A percentile compares a stretch with the other conserved stretches of the same genome.
Conservation (phyloP, 371 early-diverging fungal genomes). For the Choanephora cucurbitarum region DNA sequence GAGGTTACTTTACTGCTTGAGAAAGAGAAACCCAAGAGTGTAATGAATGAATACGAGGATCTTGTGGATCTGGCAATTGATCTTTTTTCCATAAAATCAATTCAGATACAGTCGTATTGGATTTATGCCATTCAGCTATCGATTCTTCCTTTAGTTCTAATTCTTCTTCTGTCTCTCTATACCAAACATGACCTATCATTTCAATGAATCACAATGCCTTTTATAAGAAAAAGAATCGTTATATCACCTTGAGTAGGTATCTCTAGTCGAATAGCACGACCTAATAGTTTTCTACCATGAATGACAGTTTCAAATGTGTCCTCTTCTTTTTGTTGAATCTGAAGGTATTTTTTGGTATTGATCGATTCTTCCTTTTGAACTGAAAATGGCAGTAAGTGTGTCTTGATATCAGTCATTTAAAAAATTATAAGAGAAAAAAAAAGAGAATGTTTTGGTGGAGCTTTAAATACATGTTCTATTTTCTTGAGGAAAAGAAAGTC, state of each 20-base stretch:
- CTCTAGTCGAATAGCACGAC: constrained; percentile 7
- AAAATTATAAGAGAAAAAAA: no score
- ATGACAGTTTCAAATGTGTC: constrained; percentile 16
- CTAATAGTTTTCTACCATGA: constrained; percentile 21
- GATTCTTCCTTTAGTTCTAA: constrained; percentile 11
- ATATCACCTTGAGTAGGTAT: constrained; percentile 2
- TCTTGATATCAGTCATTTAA: no score
- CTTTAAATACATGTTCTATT: no score
- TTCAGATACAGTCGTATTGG: constrained; percentile 15
- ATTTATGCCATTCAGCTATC: constrained; percentile 17
- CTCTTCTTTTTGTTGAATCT: constrained; percentile 8
- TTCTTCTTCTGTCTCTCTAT: constrained; percentile 2
- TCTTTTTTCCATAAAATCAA: constrained; percentile 33
- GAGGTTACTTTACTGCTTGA: constrained; percentile 23
- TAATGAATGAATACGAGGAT: constrained; percentile 18
- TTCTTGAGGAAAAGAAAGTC: no score
- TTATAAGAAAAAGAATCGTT: background rate
- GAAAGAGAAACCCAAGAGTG: constrained; percentile 25
- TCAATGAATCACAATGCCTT: no score
- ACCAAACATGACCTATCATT: constrained; percentile 8
- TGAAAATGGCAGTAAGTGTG: constrained; percentile 29
- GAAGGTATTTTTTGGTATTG: constrained; percentile 22
- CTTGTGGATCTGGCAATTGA: constrained; percentile 15
- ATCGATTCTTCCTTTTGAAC: constrained; percentile 20
- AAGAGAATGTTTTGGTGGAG: no score